Base-by-base conservation (phyloP, 345 rosid genomes). In the Geranium brycei region DNA sequence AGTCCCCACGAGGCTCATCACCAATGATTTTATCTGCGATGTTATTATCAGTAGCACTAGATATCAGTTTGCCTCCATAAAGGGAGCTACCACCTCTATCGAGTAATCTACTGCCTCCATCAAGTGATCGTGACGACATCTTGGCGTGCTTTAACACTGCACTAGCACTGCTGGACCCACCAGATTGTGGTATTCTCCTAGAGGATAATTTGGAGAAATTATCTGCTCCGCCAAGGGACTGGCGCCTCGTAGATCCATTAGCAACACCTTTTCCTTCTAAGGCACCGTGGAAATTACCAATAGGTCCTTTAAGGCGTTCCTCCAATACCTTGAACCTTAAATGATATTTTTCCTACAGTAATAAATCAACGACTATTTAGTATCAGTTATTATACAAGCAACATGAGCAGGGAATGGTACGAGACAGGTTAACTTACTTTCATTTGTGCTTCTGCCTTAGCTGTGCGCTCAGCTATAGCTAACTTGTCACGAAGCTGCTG, bases 401-500 rank as follows among this genome's bases (percentile, higher is more conserved):
- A 63, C 62, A 58, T 4, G 5, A 30, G 16, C 16, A 30, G 35
- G 35, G 16, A 6, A 63, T 16, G 35, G 10, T 18, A 30, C 15
- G 3, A 51, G 17, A 63, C 16, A 28, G 61, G 31, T 17, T 57
- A 28, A 30, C 71, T 12, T 68, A 80, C 83, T 73, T 80, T 80
- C 66, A 80, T 7, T 32, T 76, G 83, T 47, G 83, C 78, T 72
- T 80, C 83, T 23, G 83, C 78, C 66, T 74, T 80, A 62, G 83
- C 80, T 57, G 83, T 62, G 31, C 83, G 80, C 69, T 80, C 80
- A 1, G 83, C 80, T 31, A 76, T 68, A 19, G 67, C 76, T 40
- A 80, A 68, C 58, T 80, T 80, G 58, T 80, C 83, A 23, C 75
- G 72, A 60, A 80, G 83, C 55, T 80, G 80, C 60, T 80, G 83